Conservation (phyloP, 2,329 filamentous ascomycete genomes). For the Aphanoascus verrucosus region DNA sequence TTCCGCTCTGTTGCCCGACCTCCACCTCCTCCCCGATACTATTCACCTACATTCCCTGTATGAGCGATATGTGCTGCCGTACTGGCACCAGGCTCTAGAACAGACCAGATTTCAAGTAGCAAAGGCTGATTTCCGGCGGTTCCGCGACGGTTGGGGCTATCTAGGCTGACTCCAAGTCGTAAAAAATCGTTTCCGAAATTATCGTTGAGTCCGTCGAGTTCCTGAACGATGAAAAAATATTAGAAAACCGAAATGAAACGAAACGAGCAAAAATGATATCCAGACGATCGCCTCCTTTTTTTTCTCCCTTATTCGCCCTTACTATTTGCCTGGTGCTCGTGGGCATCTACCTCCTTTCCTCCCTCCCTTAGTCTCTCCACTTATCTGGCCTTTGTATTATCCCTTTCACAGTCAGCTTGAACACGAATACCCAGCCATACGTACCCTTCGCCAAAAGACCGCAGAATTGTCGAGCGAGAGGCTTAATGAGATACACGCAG, state of each 20-base stretch:
- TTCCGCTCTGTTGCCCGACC: constrained; percentile 1
- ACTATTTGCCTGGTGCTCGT: not conserved
- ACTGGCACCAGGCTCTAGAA: not conserved
- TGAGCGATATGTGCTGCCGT: not conserved
- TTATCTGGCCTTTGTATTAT: not conserved
- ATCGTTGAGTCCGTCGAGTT: not conserved
- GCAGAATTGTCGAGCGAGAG: too few relatives aligned
- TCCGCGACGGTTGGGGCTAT: constrained; percentile 16
- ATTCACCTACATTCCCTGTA: not conserved
- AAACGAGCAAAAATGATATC: too few relatives aligned
- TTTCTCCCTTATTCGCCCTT: not conserved
- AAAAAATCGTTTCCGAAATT: constrained; percentile 11
- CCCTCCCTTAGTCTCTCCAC: not conserved
- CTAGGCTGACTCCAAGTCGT: constrained; percentile 9
- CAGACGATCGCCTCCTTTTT: too few relatives aligned
- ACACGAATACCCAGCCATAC: too few relatives aligned
- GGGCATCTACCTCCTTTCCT: not conserved
- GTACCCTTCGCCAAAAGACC: too few relatives aligned
- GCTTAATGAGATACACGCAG: too few relatives aligned
- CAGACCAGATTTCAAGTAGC: not conserved
- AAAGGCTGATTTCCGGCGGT: constrained; percentile 13
- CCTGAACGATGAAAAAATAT: not conserved
- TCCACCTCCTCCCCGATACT: not conserved
- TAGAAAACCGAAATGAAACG: too few relatives aligned
- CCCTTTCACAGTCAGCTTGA: too few relatives aligned